These are phyloP conservation scores for Xylariaceae sp. DNA, from an alignment of 2,329 filamentous ascomycete species.

Conservation along the genomic window DNA sequence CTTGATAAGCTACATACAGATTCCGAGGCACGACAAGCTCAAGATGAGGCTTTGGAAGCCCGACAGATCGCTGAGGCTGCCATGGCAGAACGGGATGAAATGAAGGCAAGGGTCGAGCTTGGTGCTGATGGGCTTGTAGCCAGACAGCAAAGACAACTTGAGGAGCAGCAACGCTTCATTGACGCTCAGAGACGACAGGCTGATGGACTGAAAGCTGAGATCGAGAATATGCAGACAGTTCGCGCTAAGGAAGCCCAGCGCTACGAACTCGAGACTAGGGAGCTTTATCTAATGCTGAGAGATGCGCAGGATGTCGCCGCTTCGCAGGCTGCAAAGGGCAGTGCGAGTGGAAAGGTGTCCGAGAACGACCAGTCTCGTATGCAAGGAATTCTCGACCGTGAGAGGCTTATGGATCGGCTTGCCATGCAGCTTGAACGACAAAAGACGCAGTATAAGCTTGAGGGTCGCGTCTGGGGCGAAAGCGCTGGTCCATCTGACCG, in stretches of 20 bases:
- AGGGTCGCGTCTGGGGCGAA: conserved; percentile 87
- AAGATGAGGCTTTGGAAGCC: conserved; percentile 86
- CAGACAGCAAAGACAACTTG: conserved; percentile 89
- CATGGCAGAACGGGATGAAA: conserved; percentile 93
- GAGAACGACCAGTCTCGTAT: conserved; percentile 70
- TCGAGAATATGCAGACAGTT: conserved; percentile 80
- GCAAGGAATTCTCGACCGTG: conserved; percentile 90
- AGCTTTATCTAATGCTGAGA: conserved; percentile 95
- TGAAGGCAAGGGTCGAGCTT: conserved; percentile 81
- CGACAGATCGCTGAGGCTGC: conserved; percentile 92
- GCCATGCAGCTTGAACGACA: conserved; percentile 95
- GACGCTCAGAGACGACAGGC: conserved; percentile 83
- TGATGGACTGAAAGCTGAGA: conserved; percentile 82
- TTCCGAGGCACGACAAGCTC: conserved; percentile 85
- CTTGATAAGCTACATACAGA: conserved; percentile 96
- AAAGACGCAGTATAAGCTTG: conserved; percentile 96
- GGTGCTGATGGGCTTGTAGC: conserved; percentile 91
- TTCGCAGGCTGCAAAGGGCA: conserved; percentile 66
- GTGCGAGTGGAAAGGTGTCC: conserved; percentile 48
- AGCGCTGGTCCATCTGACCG: conserved; percentile 82
- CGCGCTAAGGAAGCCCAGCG: conserved; percentile 88
- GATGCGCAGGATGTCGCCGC: conserved; percentile 96
- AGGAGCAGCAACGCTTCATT: conserved; percentile 87
- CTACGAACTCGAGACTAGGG: conserved; percentile 92
- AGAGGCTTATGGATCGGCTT: conserved; percentile 86